A percentile compares a stretch with the other conserved stretches of the same genome.
Conservation (phyloP, 495 filamentous ascomycete species). For the Beverwykella pulmonaria region DNA sequence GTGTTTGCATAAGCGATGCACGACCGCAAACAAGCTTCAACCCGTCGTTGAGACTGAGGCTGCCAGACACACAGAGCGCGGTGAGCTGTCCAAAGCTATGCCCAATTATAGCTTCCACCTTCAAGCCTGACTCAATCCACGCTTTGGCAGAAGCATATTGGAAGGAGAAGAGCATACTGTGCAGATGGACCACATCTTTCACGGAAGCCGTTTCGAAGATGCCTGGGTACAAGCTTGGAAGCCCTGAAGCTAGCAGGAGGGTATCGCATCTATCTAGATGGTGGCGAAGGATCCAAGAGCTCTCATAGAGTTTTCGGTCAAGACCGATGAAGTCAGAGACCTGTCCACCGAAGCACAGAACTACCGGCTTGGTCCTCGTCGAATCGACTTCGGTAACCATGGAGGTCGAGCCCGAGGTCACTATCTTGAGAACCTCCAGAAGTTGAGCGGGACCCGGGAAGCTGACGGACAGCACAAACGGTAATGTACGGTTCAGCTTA, state of each 20-base stretch:
- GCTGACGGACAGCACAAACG: too few relatives aligned
- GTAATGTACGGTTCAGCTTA: too few relatives aligned
- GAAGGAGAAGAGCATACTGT: constrained; percentile 1
- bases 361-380: neutral
- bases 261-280: constrained; percentile 8
- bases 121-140: constrained; percentile 19
- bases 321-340: neutral
- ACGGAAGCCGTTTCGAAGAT: constrained; percentile 4
- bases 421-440: too few relatives aligned
- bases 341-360: neutral
- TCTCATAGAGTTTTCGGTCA: neutral
- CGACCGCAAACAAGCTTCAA: constrained; percentile 9
- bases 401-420: too few relatives aligned
- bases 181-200: constrained; percentile 5
- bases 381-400: too few relatives aligned
- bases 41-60: constrained; percentile 9
- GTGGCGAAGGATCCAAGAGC: neutral
- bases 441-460: too few relatives aligned
- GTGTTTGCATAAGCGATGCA: constrained; percentile 8
- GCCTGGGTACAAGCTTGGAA: neutral
- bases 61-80: constrained; percentile 6
- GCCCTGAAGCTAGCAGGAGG: neutral
- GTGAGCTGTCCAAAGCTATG: constrained; percentile 43
- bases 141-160: constrained; percentile 18
- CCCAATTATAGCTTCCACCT: constrained; percentile 12